Evolutionary conservation across 2,329 filamentous ascomycete genomes (phyloP).

Genomic region (Saccharata proteae): DNA sequence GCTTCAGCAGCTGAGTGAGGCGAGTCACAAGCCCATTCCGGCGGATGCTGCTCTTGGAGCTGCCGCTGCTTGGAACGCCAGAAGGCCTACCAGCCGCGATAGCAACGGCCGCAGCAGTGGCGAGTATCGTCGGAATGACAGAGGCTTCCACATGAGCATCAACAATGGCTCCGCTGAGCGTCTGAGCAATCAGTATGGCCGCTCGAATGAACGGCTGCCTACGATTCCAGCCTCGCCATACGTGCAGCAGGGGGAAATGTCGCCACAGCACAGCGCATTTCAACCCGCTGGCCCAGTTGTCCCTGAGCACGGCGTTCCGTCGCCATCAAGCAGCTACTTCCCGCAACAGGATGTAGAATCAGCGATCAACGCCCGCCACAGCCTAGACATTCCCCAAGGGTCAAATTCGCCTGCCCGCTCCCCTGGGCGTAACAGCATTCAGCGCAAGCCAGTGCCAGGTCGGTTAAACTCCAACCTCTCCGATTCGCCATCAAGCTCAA

Average conservation of each 20-base stretch:
- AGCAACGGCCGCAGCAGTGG: slow-evolving; percentile 20
- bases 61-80: slow-evolving; percentile 25
- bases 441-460: slow-evolving; percentile 30
- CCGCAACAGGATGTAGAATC: slow-evolving; percentile 5
- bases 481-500: slow-evolving; percentile 27
- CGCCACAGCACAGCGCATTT: slow-evolving; percentile 18
- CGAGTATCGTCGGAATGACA: slow-evolving; percentile 19
- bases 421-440: slow-evolving; percentile 11
- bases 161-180: slow-evolving; percentile 5
- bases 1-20: slow-evolving; percentile 65
- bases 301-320: slow-evolving; percentile 22
- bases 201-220: slow-evolving; percentile 26
- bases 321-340: slow-evolving; percentile 13
- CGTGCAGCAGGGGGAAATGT: slow-evolving; percentile 25
- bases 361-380: not conserved
- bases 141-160: slow-evolving; percentile 3
- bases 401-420: slow-evolving; percentile 9
- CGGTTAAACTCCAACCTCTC: slow-evolving; percentile 22
- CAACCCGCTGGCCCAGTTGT: slow-evolving; percentile 22
- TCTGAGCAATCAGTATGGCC: slow-evolving; percentile 9
- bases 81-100: slow-evolving; percentile 18
- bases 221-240: slow-evolving; percentile 35
- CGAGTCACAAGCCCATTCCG: slow-evolving; percentile 40
- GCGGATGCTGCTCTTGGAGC: slow-evolving; percentile 26
- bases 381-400: slow-evolving; percentile 14